Evolutionary conservation across 306 rosid genomes (phyloP).

Genomic region (Lupinus albus): DNA sequence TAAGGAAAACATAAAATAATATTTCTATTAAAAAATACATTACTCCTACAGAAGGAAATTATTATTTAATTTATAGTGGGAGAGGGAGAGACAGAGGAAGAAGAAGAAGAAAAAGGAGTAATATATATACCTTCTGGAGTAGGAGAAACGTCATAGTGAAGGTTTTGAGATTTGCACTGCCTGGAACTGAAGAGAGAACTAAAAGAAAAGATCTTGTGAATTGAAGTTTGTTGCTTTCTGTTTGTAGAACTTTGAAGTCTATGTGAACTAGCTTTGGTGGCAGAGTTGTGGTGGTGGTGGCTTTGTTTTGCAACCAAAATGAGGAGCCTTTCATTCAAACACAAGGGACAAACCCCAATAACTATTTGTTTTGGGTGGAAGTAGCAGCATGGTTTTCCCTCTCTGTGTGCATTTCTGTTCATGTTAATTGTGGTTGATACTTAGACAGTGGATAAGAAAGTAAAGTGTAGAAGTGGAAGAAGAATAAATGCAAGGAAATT

Average conservation of each 20-base stretch:
- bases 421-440: conserved; percentile 24
- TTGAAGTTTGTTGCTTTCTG: conserved; percentile 49
- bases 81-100: too few species aligned
- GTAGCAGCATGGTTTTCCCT: conserved; percentile 66
- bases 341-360: conserved; percentile 79
- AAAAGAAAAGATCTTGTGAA: conserved; percentile 91
- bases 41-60: too few species aligned
- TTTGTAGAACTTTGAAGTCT: conserved; percentile 40
- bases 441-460: neutral
- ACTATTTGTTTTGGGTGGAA: conserved; percentile 78
- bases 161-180: conserved; percentile 58
- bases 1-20: too few species aligned
- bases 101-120: too few species aligned
- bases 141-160: conserved; percentile 64
- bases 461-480: too few species aligned
- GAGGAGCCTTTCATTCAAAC: conserved; percentile 82
- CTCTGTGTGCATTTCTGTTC: conserved; percentile 60
- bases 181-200: conserved; percentile 70
- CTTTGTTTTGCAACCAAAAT: conserved; percentile 67
- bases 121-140: conserved; percentile 97
- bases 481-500: conserved; percentile 8
- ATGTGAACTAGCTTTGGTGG: conserved; percentile 35
- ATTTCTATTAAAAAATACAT: too few species aligned
- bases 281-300: conserved; percentile 38
- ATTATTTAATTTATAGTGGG: too few species aligned